phyloP scores from a whole-genome alignment of 768 basidiomycete species.

The Paxillus ammoniavirescens region DNA sequence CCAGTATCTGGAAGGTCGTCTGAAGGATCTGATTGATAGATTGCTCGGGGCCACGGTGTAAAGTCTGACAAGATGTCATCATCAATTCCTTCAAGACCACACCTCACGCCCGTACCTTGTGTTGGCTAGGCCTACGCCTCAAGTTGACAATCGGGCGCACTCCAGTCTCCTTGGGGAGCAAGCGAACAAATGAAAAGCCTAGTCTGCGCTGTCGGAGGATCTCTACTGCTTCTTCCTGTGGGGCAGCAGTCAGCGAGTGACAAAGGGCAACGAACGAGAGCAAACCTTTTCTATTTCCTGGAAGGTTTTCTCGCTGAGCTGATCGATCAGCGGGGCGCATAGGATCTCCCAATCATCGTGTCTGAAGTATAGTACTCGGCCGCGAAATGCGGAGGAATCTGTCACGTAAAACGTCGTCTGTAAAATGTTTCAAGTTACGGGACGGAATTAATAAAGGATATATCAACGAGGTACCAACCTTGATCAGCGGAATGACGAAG shows the following conservation, averaged over 20 bases:
- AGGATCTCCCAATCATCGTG: constrained; percentile 92
- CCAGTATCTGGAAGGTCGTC: constrained; percentile 82
- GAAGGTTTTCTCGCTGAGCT: constrained; percentile 72
- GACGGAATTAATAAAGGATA: not conserved
- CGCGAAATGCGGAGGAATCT: constrained; percentile 82
- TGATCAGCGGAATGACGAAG: constrained; percentile 75
- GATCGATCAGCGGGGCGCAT: constrained; percentile 76
- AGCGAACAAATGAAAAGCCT: constrained; percentile 82
- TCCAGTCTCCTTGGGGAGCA: constrained; percentile 93
- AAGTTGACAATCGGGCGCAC: constrained; percentile 95
- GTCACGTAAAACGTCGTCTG: constrained; percentile 95
- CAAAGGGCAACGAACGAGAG: not conserved
- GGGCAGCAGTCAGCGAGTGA: not conserved
- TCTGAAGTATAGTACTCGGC: constrained; percentile 85
- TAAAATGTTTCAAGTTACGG: not conserved
- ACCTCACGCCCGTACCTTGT: constrained; percentile 24
- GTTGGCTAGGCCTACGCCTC: constrained; percentile 44
- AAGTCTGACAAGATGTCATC: constrained; percentile 26
- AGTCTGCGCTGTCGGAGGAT: constrained; percentile 70
- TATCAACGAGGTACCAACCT: constrained; percentile 44
- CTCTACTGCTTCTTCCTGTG: constrained; percentile 60
- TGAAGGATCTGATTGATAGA: constrained; percentile 90
- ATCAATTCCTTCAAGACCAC: not conserved
- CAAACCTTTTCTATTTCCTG: constrained; percentile 65
- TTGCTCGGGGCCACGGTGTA: constrained; percentile 33